A percentile compares a stretch with the other conserved stretches of the same genome.
phyloP scores from a whole-genome alignment of 139 green algal genomes.

The Gonium pectorale region DNA sequence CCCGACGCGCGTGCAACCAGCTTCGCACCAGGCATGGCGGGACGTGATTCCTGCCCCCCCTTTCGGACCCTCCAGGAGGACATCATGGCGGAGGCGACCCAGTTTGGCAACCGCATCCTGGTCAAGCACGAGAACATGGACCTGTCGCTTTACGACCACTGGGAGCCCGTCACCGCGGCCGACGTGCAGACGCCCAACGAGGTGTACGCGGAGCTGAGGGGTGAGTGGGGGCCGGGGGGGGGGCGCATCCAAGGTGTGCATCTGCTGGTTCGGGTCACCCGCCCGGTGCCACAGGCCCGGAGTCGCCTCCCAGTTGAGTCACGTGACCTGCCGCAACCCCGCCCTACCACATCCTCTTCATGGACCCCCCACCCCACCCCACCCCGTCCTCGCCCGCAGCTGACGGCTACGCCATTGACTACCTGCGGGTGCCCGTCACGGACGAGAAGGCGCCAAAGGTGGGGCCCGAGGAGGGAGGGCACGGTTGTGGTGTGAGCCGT shows the following conservation, averaged over 20 bases:
- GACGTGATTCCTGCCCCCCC: neutral
- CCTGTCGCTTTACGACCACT: conserved; percentile 67
- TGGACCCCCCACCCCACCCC: neutral
- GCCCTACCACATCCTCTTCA: neutral
- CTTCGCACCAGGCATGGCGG: no score
- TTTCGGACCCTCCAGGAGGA: conserved; percentile 44
- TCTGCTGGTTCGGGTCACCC: no score
- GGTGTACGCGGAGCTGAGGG: conserved; percentile 77
- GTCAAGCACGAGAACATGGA: conserved; percentile 92
- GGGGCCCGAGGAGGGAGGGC: conserved; percentile 61
- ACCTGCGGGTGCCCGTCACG: conserved; percentile 92
- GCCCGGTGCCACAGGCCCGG: no score
- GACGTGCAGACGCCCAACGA: conserved; percentile 94
- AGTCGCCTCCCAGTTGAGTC: no score
- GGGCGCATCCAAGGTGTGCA: no score
- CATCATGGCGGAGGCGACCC: conserved; percentile 63
- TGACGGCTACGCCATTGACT: conserved; percentile 86
- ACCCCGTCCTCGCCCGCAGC: neutral
- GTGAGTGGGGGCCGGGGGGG: conserved; percentile 48
- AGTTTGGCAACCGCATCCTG: conserved; percentile 83
- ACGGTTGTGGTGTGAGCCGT: no score
- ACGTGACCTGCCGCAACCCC: no score
- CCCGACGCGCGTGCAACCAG: no score
- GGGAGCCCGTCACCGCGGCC: conserved; percentile 78
- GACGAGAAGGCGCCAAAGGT: conserved; percentile 97